Evolutionary conservation across 257 asterid species (phyloP), one percentile per base, ranked within the genome.

Genomic region (Buddleja alternifolia): DNA sequence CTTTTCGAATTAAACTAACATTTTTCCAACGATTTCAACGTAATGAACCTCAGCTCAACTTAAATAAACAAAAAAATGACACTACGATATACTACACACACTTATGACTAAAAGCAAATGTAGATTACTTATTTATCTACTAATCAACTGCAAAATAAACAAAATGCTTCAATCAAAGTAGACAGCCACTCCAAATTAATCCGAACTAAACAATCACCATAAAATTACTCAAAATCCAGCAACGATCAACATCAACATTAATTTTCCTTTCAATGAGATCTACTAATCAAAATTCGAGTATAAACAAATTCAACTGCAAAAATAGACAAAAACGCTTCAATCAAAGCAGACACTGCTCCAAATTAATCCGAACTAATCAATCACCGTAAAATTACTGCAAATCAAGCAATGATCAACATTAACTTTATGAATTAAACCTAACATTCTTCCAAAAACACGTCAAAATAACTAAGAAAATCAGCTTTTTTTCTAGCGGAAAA

Each of bases 191-290:
- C 29, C 10, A 47, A 42, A 70, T 12, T 3, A 24, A 55, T 46
- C 48, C 32, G 63, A 73, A 53, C 73, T 45, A 40, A 45, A 32
- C 44, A 41, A 73, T 32, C 75, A 19, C 70, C 68, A 21, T n/a
- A 58, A 74, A 58, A 23, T 25, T 15, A 47, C 24, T 8, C 8
- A 14, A 50, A 68, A 34, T 56, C 77, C 41, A 70, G 32, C 66
- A 20, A 45, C 19, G 23, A 57, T 11, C 79, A 60, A 50, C 20
- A 37, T 52, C 17, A 15, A 57, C 52, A 53, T 56, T 51, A 40
- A 46, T 29, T 29, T 29, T 29, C 34, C 34, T 29, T 29, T 29
- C 34, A 29, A 29, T 29, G 34, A 29, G 34, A 29, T 29, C 34
- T 29, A 29, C 34, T 29, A 29, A 29, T 29, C 34, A 29, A 29